A percentile compares a stretch with the other conserved stretches of the same genome.
Conservation (phyloP, 2,329 filamentous ascomycete species). For the Trichocomaceae sp. region DNA sequence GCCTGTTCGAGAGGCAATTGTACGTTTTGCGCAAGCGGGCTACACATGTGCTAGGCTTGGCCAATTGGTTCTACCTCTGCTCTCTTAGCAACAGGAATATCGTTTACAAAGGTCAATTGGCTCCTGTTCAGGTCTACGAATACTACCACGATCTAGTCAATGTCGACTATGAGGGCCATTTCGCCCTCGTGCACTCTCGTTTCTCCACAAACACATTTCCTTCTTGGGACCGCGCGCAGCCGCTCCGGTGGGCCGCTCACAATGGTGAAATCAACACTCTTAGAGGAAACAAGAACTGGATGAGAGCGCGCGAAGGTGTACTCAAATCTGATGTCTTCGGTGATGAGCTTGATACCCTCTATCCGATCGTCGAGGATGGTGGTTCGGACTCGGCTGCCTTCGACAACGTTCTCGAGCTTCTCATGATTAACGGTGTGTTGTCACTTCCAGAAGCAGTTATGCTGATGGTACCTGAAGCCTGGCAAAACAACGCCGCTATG, state of each 20-base stretch:
- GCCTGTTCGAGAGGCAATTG: slow-evolving; percentile 83
- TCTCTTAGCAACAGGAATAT: slow-evolving; percentile 97
- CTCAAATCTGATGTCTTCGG: slow-evolving; percentile 90
- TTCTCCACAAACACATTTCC: slow-evolving; percentile 99
- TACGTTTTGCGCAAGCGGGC: slow-evolving; percentile 92
- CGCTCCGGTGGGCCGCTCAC: slow-evolving; percentile 91
- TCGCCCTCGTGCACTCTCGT: slow-evolving; percentile 91
- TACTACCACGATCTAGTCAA: slow-evolving; percentile 97
- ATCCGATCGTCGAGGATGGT: slow-evolving; percentile 92
- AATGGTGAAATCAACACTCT: slow-evolving; percentile 98
- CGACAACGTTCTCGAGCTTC: slow-evolving; percentile 88
- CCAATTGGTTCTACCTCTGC: slow-evolving; percentile 99
- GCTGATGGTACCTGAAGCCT: slow-evolving; percentile 97
- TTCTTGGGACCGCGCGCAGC: slow-evolving; percentile 95
- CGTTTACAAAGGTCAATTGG: slow-evolving; percentile 95
- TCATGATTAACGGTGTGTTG: slow-evolving; percentile 92
- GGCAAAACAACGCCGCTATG: slow-evolving; percentile 90
- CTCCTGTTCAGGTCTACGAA: slow-evolving; percentile 91
- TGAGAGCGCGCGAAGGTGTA: slow-evolving; percentile 91
- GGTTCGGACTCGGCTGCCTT: slow-evolving; percentile 96
- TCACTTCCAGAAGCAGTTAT: slow-evolving; percentile 94
- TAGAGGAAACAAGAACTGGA: slow-evolving; percentile 99
- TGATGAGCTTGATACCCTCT: slow-evolving; percentile 81
- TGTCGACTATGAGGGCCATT: slow-evolving; percentile 95
- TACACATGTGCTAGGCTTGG: slow-evolving; percentile 86